Base-by-base conservation (phyloP, 345 rosid species). In the Brassica carinata region DNA sequence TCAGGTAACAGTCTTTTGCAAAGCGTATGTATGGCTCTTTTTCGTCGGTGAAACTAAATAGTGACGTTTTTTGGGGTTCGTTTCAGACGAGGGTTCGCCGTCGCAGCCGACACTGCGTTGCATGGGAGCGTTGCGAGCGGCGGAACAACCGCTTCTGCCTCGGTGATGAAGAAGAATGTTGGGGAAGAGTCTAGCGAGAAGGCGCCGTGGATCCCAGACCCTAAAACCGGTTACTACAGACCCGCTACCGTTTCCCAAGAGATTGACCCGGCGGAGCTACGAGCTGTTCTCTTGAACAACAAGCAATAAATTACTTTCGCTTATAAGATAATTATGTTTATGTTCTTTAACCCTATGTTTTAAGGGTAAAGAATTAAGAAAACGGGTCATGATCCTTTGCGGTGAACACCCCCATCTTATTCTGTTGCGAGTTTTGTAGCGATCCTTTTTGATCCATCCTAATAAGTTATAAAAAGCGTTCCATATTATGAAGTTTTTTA, bases 171-270 rank as follows among this genome's bases (percentile, higher is more conserved):
- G 74, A 90, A 87, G 85, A 90, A 83, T 67, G 55, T 86, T 9
- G 87, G 62, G 74, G 87, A 83, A 79, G 92, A 82, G 76, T 40
- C 87, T 11, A 77, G 75, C 63, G 82, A 88, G 83, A 85, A 85
- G 79, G 91, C 86, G 7, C 67, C 92, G 14, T 94, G 97, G 97
- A 84, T 87, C 10, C 98, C 98, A 3, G 97, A 94, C 69, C 97
- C 97, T 8, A 86, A 86, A 23, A 94, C 98, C 76, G 95, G 98
- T 5, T 86, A 78, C 78, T 93, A 90, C 90, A 84, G 97, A 68
- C 97, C 98, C 1, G 94, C 87, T 70, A 88, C 86, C 75, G 83
- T 73, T 40, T 78, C 86, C 19, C 77, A 87, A 14, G 95, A 89
- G 80, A 77, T 89, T 61, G 92, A 91, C 48, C 90, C 77, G 36